A percentile compares a stretch with the other conserved stretches of the same genome.
phyloP scores from a whole-genome alignment of 176 grass and related monocot genomes.

The Avena sativa region DNA sequence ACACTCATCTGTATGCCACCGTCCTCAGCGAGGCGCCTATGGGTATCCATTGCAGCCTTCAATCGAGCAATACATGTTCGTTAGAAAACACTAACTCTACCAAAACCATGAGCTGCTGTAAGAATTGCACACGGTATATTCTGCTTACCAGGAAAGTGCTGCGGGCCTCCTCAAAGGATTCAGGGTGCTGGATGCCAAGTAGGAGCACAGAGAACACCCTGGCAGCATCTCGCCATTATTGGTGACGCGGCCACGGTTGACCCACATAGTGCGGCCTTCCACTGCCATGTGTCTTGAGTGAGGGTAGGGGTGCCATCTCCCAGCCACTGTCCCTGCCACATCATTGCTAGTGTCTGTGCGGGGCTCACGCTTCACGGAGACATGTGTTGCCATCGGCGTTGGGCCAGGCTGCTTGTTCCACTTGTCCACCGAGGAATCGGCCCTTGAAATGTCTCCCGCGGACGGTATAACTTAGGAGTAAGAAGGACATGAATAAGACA shows the following conservation, averaged over 20 bases:
- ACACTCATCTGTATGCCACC: background rate
- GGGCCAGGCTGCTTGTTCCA: background rate
- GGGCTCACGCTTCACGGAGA: conserved; percentile 35
- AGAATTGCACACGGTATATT: background rate
- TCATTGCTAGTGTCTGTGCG: background rate
- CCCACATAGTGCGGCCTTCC: conserved; percentile 11
- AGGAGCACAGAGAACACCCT: conserved; percentile 45
- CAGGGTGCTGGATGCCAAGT: conserved; percentile 2
- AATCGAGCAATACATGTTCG: conserved; percentile 24
- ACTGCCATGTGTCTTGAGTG: background rate
- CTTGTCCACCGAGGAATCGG: background rate
- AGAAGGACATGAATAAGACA: no score
- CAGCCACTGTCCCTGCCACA: background rate
- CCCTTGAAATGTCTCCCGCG: background rate
- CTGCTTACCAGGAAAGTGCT: conserved; percentile 59
- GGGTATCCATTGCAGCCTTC: conserved; percentile 64
- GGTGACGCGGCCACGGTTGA: conserved; percentile 45
- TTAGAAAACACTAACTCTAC: conserved; percentile 27
- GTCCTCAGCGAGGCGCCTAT: conserved; percentile 49
- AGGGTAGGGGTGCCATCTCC: background rate
- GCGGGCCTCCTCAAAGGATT: conserved; percentile 44
- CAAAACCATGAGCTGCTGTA: background rate
- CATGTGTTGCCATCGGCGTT: background rate
- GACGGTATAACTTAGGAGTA: no score
- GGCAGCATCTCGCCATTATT: conserved; percentile 55